Evolutionary conservation across 164 flowering plant species (phyloP).

Genomic region (Vitis rotundifolia): DNA sequence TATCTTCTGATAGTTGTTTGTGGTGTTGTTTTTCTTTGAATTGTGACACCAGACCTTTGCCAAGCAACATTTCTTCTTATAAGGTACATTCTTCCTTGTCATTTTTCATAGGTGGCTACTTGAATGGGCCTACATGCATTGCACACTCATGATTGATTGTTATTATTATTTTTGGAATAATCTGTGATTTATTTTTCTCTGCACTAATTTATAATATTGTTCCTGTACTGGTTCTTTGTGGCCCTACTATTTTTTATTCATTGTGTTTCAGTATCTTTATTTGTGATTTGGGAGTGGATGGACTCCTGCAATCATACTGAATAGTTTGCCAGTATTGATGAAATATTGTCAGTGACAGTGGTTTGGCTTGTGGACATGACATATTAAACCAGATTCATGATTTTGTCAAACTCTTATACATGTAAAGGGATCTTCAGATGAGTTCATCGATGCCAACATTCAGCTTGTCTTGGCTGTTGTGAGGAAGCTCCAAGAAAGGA

Average conservation of each 20-base stretch:
- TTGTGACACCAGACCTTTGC: conserved; percentile 70
- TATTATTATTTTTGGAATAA: not conserved
- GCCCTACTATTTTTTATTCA: not conserved
- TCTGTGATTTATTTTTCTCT: too few relatives aligned
- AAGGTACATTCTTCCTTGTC: conserved; percentile 56
- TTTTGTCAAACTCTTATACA: conserved; percentile 36
- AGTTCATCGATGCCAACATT: conserved; percentile 90
- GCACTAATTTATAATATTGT: not conserved
- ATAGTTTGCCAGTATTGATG: not conserved
- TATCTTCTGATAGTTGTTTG: not conserved
- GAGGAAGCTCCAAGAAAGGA: conserved; percentile 67
- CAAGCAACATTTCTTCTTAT: conserved; percentile 80
- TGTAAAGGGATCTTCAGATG: conserved; percentile 99
- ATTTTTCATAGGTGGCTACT: not conserved
- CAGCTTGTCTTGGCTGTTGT: conserved; percentile 83
- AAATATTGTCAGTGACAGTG: not conserved
- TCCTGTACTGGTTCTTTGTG: not conserved
- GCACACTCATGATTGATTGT: not conserved
- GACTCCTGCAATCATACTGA: too few relatives aligned
- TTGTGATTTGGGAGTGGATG: too few relatives aligned
- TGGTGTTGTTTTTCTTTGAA: conserved; percentile 3
- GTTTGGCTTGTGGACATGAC: conserved; percentile 10
- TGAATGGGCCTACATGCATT: not conserved
- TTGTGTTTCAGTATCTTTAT: too few relatives aligned
- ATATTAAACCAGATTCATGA: conserved; percentile 23